Base-by-base conservation (phyloP, 352 stramenopile genomes). In the Globisporangium heterothallicum region DNA sequence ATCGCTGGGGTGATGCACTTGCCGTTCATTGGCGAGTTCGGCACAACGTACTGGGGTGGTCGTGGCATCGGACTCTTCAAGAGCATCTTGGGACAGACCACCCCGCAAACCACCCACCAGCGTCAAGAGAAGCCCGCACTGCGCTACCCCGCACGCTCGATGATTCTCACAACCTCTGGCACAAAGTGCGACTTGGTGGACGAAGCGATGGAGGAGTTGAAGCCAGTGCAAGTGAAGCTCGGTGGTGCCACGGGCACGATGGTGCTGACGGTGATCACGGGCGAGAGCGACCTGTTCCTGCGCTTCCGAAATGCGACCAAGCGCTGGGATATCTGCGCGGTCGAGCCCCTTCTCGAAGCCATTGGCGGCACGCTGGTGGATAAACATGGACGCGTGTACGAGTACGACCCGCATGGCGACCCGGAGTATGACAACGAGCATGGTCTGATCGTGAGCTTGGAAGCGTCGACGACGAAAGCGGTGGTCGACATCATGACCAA, bases 301-400 rank as follows among this genome's bases (percentile, higher is more conserved):
- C 74, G 79, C 36, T 84, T 86, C 55, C 79, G 78, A 18, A 67
- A 77, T 26, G 72, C 72, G 4, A 90, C 79, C 42, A 82, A 83
- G 51, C 82, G 82, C 49, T 90, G 79, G 79, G 79, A 90, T 62
- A 88, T 87, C 44, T 90, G 79, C 49, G 79, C 78, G 1, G 61
- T 87, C 7, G 79, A 90, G 61, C 72, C 79, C 22, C 53, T 90
- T 32, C 59, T 90, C 2, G 70, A 72, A 24, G 79, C 62, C 1
- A 57, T 88, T 7, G 79, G 76, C 9, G 79, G 79, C 4, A 57
- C 67, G 24, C 56, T 90, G 26, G 73, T 79, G 3, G 73, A 88
- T 56, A 74, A 78, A 42, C 54, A 72, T 18, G 79, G 79, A 21
- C 59, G 66, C 25, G 63, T 73, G 32, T 90, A 90, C 57, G 41